Conservation (phyloP, 441 rosid species). For the Pelargonium fulgidum region DNA sequence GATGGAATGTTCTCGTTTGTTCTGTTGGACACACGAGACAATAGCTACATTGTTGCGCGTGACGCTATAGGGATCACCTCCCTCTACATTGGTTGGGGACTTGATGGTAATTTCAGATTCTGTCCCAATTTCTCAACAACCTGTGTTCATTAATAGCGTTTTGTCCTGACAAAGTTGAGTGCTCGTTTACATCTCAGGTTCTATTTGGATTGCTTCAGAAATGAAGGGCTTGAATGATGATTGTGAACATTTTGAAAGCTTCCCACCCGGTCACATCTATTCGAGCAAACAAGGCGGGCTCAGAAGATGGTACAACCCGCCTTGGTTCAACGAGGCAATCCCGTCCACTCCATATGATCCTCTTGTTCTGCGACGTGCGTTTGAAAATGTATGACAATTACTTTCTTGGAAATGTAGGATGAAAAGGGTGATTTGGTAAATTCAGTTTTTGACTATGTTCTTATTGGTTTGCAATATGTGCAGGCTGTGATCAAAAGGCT, state of each 20-base stretch:
- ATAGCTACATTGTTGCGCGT: constrained; percentile 88
- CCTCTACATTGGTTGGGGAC: constrained; percentile 98
- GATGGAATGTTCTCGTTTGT: constrained; percentile 99
- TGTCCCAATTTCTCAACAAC: too few relatives aligned
- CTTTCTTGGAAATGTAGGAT: not conserved
- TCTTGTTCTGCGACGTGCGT: constrained; percentile 47
- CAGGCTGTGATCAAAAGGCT: constrained; percentile 96
- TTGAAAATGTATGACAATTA: constrained; percentile 60
- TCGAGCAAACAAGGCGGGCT: constrained; percentile 96
- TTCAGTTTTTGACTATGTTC: too few relatives aligned
- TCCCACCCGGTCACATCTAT: constrained; percentile 87
- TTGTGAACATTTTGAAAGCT: constrained; percentile 75
- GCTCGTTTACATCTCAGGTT: constrained; percentile 45
- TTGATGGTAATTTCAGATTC: constrained; percentile 51
- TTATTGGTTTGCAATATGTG: constrained; percentile 7
- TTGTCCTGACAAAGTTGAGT: too few relatives aligned
- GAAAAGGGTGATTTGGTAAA: too few relatives aligned
- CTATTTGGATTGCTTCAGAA: constrained; percentile 96
- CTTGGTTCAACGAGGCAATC: constrained; percentile 72
- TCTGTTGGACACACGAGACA: constrained; percentile 78
- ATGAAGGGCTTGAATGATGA: constrained; percentile 98
- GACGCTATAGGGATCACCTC: constrained; percentile 91
- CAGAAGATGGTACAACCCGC: constrained; percentile 89
- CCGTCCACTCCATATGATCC: constrained; percentile 87
- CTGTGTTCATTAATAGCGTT: too few relatives aligned